Evolutionary conservation across 2,329 filamentous ascomycete genomes (phyloP).

Genomic region (Epichloe amarillans): DNA sequence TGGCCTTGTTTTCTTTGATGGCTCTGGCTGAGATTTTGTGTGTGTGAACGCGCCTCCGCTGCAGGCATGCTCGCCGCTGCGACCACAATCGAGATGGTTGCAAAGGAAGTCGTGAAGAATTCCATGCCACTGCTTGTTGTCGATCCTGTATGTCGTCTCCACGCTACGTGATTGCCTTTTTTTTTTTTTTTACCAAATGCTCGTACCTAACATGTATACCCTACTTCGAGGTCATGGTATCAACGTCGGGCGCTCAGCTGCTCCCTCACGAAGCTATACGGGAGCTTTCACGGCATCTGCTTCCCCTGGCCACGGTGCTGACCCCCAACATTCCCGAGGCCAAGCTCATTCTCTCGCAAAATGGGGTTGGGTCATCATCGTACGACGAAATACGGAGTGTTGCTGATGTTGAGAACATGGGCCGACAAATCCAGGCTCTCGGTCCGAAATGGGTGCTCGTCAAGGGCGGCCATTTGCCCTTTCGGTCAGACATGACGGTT

Average conservation of each 20-base stretch:
- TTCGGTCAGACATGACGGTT: constrained; percentile 48
- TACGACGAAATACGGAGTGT: constrained; percentile 35
- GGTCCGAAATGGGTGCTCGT: constrained; percentile 72
- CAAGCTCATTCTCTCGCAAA: constrained; percentile 44
- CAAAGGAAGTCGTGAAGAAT: constrained; percentile 18
- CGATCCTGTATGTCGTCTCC: constrained; percentile 20
- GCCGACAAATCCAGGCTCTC: constrained; percentile 48
- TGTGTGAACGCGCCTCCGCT: neutral
- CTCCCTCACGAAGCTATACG: constrained; percentile 52
- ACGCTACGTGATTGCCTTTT: too few relatives aligned
- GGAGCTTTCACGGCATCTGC: constrained; percentile 43
- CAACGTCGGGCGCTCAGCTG: constrained; percentile 62
- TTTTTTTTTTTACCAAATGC: neutral
- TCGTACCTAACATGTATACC: constrained; percentile 4
- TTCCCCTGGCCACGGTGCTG: constrained; percentile 54
- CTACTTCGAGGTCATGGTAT: constrained; percentile 67
- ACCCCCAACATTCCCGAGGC: constrained; percentile 73
- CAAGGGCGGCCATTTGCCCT: constrained; percentile 83
- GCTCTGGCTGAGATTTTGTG: neutral
- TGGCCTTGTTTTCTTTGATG: neutral
- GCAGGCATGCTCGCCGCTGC: constrained; percentile 26
- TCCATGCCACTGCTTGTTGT: constrained; percentile 20
- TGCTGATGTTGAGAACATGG: constrained; percentile 55
- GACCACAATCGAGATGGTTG: constrained; percentile 24
- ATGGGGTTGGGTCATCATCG: constrained; percentile 21